Conservation (phyloP, 1,139 yeast genomes). For the Candida tunisiensis region DNA sequence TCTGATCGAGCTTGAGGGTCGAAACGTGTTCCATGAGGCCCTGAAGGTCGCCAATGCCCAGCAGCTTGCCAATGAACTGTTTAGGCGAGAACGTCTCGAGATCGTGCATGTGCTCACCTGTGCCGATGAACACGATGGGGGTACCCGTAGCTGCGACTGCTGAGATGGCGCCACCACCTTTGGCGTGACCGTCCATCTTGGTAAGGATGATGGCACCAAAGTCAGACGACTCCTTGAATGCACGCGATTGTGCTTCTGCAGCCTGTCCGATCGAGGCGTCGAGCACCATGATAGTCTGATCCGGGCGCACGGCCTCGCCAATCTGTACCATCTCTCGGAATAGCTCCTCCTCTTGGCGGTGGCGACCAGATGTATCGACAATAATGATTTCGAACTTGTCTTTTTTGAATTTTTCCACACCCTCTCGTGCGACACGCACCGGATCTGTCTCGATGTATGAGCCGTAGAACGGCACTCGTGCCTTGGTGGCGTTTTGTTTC, state of each 20-base stretch:
- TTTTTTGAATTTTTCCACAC: conserved; percentile 81
- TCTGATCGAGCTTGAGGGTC: conserved; percentile 75
- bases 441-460: conserved; percentile 95
- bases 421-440: conserved; percentile 77
- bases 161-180: conserved; percentile 98
- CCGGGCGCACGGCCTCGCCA: conserved; percentile 68
- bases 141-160: conserved; percentile 97
- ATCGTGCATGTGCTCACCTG: conserved; percentile 94
- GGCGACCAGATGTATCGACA: conserved; percentile 97
- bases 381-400: conserved; percentile 87
- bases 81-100: conserved; percentile 84
- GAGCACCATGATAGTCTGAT: conserved; percentile 93
- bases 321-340: conserved; percentile 94
- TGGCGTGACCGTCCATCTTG: conserved; percentile 98
- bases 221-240: conserved; percentile 83
- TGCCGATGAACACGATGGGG: conserved; percentile 94
- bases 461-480: conserved; percentile 88
- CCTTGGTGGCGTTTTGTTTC: conserved; percentile 93
- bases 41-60: conserved; percentile 93
- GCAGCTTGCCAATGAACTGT: conserved; percentile 70
- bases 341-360: conserved; percentile 83
- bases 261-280: conserved; percentile 99
- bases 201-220: conserved; percentile 93
- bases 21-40: conserved; percentile 90
- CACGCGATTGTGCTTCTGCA: conserved; percentile 87